Percentiles rank a stretch among this genome's conserved stretches.
Evolutionary conservation across 2,329 filamentous ascomycete species (phyloP).

Genomic region (Sporothrix globosa): DNA sequence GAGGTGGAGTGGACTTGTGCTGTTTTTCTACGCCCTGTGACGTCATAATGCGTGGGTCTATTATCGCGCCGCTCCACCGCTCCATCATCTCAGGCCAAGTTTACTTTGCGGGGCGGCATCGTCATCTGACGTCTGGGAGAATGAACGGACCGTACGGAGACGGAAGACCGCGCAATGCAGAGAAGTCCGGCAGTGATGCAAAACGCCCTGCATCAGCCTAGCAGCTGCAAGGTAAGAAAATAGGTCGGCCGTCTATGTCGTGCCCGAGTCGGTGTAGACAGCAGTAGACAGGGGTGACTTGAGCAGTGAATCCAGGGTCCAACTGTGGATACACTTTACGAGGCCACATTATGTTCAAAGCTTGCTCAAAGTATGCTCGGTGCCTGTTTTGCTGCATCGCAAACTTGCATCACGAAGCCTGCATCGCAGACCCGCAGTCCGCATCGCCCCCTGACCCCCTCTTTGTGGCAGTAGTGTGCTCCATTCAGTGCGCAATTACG

Average conservation of each 20-base stretch:
- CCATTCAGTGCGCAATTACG: not conserved
- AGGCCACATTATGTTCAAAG: not conserved
- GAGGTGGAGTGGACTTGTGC: not conserved
- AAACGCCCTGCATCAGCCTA: too few relatives aligned
- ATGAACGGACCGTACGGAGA: not conserved
- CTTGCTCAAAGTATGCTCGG: not conserved
- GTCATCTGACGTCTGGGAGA: not conserved
- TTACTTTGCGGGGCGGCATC: not conserved
- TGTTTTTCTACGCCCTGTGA: not conserved
- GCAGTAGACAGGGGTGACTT: too few relatives aligned
- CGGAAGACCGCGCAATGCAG: not conserved
- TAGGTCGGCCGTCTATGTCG: too few relatives aligned
- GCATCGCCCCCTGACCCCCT: not conserved
- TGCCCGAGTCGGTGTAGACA: too few relatives aligned
- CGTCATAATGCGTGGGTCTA: constrained; percentile 9
- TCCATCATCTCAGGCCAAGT: not conserved
- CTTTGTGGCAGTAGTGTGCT: not conserved
- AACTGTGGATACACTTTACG: not conserved
- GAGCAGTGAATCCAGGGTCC: not conserved
- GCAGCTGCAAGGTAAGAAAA: too few relatives aligned
- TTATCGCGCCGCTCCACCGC: not conserved
- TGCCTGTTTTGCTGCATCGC: not conserved
- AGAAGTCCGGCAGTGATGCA: too few relatives aligned
- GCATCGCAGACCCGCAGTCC: too few relatives aligned
- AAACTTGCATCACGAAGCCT: constrained; percentile 2